Conservation (phyloP, 805 yeast genomes). For the Metschnikowia lunata region DNA sequence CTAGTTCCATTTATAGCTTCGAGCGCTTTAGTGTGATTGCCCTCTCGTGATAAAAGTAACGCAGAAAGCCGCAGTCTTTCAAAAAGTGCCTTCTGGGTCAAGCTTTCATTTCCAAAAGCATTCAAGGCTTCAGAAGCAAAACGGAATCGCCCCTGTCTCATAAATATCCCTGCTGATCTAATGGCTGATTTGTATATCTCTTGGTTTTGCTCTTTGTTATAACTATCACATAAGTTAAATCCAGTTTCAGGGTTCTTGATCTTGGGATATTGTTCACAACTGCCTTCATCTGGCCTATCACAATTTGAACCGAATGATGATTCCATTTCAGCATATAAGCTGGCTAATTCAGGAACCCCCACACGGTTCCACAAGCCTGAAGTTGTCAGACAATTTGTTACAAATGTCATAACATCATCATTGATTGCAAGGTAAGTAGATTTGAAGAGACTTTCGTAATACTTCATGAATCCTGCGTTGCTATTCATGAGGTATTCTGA, state of each 20-base stretch:
- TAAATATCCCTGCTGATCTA: slow-evolving; percentile 18
- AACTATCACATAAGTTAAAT: no score
- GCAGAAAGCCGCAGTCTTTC: slow-evolving; percentile 9
- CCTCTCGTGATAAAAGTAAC: slow-evolving; percentile 11
- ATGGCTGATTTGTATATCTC: no score
- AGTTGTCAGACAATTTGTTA: slow-evolving; percentile 43
- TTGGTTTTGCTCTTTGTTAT: no score
- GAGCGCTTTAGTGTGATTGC: slow-evolving; percentile 3
- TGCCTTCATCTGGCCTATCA: no score
- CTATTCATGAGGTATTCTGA: slow-evolving; percentile 50
- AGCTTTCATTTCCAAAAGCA: slow-evolving; percentile 17
- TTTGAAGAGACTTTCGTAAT: slow-evolving; percentile 54
- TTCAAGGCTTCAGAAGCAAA: slow-evolving; percentile 34
- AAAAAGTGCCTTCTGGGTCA: slow-evolving; percentile 6
- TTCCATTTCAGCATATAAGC: slow-evolving; percentile 46
- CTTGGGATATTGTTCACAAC: no score
- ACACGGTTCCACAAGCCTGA: slow-evolving; percentile 49
- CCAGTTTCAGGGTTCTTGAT: no score
- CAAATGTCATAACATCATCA: slow-evolving; percentile 40
- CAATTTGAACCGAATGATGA: slow-evolving; percentile 4
- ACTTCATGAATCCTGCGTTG: slow-evolving; percentile 43
- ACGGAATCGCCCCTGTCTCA: slow-evolving; percentile 36
- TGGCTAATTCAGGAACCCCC: slow-evolving; percentile 46
- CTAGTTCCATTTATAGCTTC: neutral
- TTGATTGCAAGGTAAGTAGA: slow-evolving; percentile 53